Conservation (phyloP, 768 basidiomycete genomes). For the Pleurotus eryngii region DNA sequence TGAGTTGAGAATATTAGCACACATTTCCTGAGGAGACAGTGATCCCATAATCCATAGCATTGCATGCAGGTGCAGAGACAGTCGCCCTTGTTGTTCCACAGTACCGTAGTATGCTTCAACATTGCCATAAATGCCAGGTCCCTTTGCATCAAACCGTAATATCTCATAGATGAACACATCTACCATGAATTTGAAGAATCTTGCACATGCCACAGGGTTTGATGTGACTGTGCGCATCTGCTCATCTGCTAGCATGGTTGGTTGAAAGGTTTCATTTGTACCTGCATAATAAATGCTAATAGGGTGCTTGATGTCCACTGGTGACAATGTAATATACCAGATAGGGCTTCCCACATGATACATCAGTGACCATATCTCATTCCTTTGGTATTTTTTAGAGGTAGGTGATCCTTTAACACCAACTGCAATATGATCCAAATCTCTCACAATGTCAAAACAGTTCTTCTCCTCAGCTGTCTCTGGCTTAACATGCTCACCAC, state of each 20-base stretch:
- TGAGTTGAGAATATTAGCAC: background rate
- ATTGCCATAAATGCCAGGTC: background rate
- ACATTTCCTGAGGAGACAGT: background rate
- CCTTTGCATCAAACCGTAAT: background rate
- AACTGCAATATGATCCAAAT: conserved; percentile 32
- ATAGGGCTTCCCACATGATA: too few relatives aligned
- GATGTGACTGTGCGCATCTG: too few relatives aligned
- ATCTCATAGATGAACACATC: background rate
- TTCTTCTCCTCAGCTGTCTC: conserved; percentile 27
- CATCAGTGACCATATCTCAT: too few relatives aligned
- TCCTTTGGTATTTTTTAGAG: background rate
- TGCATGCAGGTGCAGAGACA: background rate
- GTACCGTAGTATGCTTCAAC: background rate
- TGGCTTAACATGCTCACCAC: conserved; percentile 22
- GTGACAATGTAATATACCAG: too few relatives aligned
- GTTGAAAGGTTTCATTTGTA: background rate
- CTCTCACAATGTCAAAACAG: conserved; percentile 30
- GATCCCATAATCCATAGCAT: background rate
- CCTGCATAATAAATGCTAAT: background rate
- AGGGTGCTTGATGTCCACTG: background rate
- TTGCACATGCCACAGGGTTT: background rate
- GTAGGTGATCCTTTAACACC: conserved; percentile 23
- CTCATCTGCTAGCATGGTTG: background rate
- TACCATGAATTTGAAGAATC: background rate
- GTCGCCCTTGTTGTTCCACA: background rate